Evolutionary conservation across 352 stramenopile genomes (phyloP).

Genomic region (Pythium volutum): DNA sequence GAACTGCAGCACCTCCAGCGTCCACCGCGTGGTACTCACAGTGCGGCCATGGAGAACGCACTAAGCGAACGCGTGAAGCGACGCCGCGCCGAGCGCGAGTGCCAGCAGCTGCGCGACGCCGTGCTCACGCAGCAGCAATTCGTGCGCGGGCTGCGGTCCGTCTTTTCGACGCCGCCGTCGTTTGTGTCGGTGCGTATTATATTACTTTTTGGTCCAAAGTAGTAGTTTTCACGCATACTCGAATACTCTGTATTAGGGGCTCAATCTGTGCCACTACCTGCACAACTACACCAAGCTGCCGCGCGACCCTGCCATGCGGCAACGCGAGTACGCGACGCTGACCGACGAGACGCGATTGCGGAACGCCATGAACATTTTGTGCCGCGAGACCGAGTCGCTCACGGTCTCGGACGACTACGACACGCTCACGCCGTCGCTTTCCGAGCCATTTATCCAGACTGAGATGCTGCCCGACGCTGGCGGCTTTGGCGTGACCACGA

Average conservation of each 20-base stretch:
- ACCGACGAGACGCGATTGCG: neutral
- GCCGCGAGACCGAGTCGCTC: constrained; percentile 7
- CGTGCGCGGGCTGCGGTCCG: neutral
- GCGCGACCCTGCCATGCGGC: neutral
- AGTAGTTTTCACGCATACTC: no score
- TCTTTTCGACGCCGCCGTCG: neutral
- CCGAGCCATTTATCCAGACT: constrained; percentile 1
- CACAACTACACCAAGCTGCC: constrained; percentile 4
- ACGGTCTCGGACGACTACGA: neutral
- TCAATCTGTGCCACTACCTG: constrained; percentile 1
- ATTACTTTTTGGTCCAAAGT: no score
- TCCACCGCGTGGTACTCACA: no score
- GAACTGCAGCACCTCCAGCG: constrained; percentile 1
- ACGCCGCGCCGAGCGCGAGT: constrained; percentile 1
- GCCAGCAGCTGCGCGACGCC: neutral
- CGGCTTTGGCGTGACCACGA: constrained; percentile 14
- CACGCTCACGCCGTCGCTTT: no score
- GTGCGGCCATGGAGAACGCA: neutral
- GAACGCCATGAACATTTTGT: neutral
- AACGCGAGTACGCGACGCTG: constrained; percentile 6
- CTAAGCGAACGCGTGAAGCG: neutral
- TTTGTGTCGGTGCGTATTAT: neutral
- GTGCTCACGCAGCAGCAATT: constrained; percentile 6
- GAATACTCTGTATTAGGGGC: no score
- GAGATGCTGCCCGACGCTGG: constrained; percentile 1